phyloP scores from a whole-genome alignment of 2,329 filamentous ascomycete genomes.

The Trichophyton rubrum region DNA sequence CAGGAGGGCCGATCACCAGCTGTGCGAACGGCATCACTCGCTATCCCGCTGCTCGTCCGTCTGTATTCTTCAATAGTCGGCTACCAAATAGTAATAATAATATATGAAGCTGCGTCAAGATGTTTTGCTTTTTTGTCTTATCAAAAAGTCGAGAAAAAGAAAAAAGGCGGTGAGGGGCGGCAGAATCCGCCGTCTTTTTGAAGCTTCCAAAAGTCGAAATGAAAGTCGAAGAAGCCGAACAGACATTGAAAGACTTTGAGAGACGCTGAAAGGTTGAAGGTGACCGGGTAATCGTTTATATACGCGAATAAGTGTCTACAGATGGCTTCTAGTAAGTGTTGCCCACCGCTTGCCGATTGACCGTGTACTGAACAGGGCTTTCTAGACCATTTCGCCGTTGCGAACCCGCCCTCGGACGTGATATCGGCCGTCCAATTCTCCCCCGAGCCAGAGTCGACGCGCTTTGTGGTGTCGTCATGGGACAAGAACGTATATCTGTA shows the following conservation, averaged over 20 bases:
- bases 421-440: slow-evolving; percentile 82
- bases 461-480: slow-evolving; percentile 87
- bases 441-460: slow-evolving; percentile 57
- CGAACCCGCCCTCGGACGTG: slow-evolving; percentile 70
- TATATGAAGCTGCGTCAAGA: no score
- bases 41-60: no score
- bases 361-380: not conserved
- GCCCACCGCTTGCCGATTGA: not conserved
- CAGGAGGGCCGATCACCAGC: slow-evolving; percentile 85
- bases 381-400: slow-evolving; percentile 64
- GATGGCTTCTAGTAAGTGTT: slow-evolving; percentile 13
- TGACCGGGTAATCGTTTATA: not conserved
- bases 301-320: not conserved
- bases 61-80: no score
- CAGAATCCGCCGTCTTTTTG: not conserved
- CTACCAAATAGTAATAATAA: no score
- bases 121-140: no score
- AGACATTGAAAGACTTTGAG: no score
- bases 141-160: not conserved
- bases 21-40: slow-evolving; percentile 49
- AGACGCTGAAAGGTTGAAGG: not conserved
- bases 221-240: no score
- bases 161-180: not conserved
- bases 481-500: slow-evolving; percentile 86
- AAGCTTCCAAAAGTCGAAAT: not conserved